phyloP scores from a whole-genome alignment of 306 rosid genomes.

The Castanopsis chinensis region DNA sequence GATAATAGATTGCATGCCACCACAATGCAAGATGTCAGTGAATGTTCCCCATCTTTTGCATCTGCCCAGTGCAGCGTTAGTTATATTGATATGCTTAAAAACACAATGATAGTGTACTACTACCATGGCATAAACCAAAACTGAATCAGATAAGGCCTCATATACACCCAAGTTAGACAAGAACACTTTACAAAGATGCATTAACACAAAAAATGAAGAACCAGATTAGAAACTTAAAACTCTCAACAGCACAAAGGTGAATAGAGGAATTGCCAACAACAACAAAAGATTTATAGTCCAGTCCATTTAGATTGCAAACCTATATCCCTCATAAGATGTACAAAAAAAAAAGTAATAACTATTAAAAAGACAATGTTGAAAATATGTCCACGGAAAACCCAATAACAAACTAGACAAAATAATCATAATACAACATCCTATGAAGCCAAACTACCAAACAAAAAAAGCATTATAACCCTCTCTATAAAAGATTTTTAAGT shows the following conservation, averaged over 20 bases:
- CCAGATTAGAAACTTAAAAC: background rate
- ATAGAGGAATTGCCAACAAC: constrained; percentile 2
- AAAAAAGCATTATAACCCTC: background rate
- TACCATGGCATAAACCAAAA: background rate
- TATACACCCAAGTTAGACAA: background rate
- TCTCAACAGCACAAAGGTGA: constrained; percentile 6
- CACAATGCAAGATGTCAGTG: background rate
- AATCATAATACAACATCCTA: background rate
- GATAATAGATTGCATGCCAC: background rate
- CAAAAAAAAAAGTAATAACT: background rate
- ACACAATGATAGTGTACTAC: background rate
- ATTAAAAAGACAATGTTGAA: background rate
- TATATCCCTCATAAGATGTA: background rate
- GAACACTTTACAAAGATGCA: background rate
- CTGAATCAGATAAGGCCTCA: background rate
- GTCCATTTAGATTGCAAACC: background rate
- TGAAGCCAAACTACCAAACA: background rate
- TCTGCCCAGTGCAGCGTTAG: background rate
- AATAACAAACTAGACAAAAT: background rate
- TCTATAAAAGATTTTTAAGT: too few relatives aligned
- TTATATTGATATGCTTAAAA: background rate
- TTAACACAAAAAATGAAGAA: background rate
- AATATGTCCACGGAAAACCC: background rate
- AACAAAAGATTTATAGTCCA: background rate
- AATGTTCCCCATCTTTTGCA: background rate